phyloP scores from a whole-genome alignment of 2,329 filamentous ascomycete genomes.

The Pestalotiopsis sp. region DNA sequence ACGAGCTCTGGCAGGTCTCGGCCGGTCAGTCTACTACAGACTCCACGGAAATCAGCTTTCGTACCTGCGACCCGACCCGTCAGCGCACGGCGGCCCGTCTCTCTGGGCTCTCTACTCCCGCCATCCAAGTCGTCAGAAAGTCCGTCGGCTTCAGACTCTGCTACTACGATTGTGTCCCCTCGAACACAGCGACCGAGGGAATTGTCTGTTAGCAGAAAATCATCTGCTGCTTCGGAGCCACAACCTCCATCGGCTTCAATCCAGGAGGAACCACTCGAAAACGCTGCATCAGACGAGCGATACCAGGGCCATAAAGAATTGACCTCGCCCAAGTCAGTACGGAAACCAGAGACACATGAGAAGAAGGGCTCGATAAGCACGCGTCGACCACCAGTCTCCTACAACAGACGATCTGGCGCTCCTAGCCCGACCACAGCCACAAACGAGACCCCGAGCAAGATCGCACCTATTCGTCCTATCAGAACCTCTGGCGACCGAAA shows the following conservation, averaged over 20 bases:
- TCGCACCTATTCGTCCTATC: conserved; percentile 58
- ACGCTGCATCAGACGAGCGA: conserved; percentile 35
- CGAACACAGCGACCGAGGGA: conserved; percentile 39
- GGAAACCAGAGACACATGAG: conserved; percentile 49
- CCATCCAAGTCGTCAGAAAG: conserved; percentile 15
- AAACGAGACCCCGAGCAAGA: conserved; percentile 22
- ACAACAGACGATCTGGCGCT: conserved; percentile 41
- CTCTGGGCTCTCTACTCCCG: conserved; percentile 33
- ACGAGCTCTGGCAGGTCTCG: conserved; percentile 32
- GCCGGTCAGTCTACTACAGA: conserved; percentile 37
- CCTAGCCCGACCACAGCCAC: conserved; percentile 28
- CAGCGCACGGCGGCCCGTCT: conserved; percentile 36
- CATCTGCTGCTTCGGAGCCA: conserved; percentile 14
- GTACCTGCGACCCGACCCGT: conserved; percentile 24
- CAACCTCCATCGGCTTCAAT: conserved; percentile 18
- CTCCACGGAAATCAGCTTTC: conserved; percentile 26
- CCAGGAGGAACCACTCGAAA: conserved; percentile 22
- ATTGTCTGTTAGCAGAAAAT: conserved; percentile 35
- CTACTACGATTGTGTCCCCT: conserved; percentile 30
- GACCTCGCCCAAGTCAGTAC: conserved; percentile 45
- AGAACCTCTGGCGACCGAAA: conserved; percentile 59
- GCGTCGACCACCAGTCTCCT: conserved; percentile 52
- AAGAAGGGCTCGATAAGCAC: conserved; percentile 40
- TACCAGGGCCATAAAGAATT: conserved; percentile 49
- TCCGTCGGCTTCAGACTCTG: conserved; percentile 28